Conservation (phyloP, 2,329 filamentous ascomycete species). For the Alternaria sp. region DNA sequence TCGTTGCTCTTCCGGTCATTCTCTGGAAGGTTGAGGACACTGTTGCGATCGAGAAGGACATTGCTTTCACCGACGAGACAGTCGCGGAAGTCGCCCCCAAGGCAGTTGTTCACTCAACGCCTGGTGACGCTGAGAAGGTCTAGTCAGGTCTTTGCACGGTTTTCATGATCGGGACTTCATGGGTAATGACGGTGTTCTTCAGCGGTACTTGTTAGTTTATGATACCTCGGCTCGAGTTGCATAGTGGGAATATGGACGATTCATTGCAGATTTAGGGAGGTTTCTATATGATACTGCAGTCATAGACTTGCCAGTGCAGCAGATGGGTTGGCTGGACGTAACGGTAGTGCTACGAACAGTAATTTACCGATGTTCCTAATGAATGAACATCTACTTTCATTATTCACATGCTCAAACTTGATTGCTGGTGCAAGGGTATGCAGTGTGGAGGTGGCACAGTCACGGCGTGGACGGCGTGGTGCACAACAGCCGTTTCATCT, state of each 20-base stretch:
- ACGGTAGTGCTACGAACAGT: background rate
- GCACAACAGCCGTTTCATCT: slow-evolving; percentile 10
- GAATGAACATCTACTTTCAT: background rate
- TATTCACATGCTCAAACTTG: background rate
- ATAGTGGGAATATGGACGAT: slow-evolving; percentile 2
- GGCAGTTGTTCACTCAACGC: slow-evolving; percentile 17
- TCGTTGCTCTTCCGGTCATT: slow-evolving; percentile 81
- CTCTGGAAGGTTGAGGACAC: slow-evolving; percentile 80
- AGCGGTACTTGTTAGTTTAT: slow-evolving; percentile 18
- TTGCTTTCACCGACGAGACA: slow-evolving; percentile 85
- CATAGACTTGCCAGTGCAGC: too few relatives aligned
- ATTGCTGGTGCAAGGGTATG: background rate
- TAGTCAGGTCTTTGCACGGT: slow-evolving; percentile 15
- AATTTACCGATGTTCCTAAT: background rate
- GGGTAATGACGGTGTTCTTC: slow-evolving; percentile 16
- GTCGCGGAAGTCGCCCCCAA: slow-evolving; percentile 67
- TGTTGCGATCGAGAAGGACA: slow-evolving; percentile 79
- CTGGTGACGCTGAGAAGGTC: slow-evolving; percentile 37
- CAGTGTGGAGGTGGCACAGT: slow-evolving; percentile 11
- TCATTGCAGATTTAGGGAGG: background rate
- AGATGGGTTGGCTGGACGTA: too few relatives aligned
- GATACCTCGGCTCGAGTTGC: slow-evolving; percentile 26
- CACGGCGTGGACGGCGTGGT: background rate
- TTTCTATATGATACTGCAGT: too few relatives aligned
- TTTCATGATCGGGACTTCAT: slow-evolving; percentile 10